phyloP scores from a whole-genome alignment of 179 eudicot genomes.

The Dionaea muscipula region DNA sequence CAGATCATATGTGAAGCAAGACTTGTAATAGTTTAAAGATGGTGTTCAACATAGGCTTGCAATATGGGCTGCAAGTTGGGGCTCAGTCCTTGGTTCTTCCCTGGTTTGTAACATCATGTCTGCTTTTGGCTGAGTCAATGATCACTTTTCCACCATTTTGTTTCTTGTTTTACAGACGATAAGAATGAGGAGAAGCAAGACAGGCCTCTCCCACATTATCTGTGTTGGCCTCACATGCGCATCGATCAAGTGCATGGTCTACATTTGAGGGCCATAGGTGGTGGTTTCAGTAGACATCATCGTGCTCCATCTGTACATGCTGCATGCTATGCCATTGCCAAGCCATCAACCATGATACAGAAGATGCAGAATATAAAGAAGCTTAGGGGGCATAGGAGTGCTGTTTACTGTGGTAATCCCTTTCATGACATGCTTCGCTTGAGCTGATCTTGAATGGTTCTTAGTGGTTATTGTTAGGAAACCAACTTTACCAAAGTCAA shows the following conservation, averaged over 20 bases:
- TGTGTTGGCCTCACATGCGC: slow-evolving; percentile 86
- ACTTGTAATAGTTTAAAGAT: too few species aligned
- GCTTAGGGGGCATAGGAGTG: slow-evolving; percentile 76
- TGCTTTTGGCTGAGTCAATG: too few species aligned
- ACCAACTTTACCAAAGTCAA: too few species aligned
- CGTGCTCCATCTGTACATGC: slow-evolving; percentile 83
- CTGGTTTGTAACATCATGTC: too few species aligned
- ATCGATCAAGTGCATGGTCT: slow-evolving; percentile 79
- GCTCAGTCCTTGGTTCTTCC: too few species aligned
- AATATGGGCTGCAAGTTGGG: too few species aligned
- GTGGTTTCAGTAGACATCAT: slow-evolving; percentile 83
- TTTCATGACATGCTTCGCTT: too few species aligned
- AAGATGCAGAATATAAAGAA: slow-evolving; percentile 78
- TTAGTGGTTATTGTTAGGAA: not conserved
- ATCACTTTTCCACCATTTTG: not conserved
- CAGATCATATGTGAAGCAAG: too few species aligned
- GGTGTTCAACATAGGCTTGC: too few species aligned
- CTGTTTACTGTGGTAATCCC: slow-evolving; percentile 84
- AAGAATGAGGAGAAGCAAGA: slow-evolving; percentile 27
- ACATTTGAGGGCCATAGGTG: slow-evolving; percentile 81
- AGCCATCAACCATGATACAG: slow-evolving; percentile 88
- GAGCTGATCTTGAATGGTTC: not conserved
- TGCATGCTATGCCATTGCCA: slow-evolving; percentile 80
- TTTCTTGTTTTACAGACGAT: slow-evolving; percentile 38
- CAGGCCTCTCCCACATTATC: slow-evolving; percentile 39